Conservation (phyloP, 306 rosid genomes). For the Cucurbita moschata region DNA sequence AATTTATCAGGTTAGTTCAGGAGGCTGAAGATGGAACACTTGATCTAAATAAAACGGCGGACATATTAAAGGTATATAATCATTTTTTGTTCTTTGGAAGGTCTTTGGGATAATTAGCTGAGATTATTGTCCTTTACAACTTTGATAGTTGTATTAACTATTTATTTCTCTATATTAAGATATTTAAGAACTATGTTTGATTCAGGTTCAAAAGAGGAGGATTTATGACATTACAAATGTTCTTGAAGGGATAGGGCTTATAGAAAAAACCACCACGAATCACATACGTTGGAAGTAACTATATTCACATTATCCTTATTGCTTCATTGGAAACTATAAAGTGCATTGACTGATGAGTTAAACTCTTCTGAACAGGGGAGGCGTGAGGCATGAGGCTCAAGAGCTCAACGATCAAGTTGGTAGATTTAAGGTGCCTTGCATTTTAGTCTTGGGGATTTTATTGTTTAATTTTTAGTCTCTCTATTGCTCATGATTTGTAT, state of each 20-base stretch:
- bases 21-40: slow-evolving; percentile 55
- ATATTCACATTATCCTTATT: background rate
- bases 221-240: slow-evolving; percentile 82
- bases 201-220: slow-evolving; percentile 73
- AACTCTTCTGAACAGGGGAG: slow-evolving; percentile 33
- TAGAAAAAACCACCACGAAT: slow-evolving; percentile 69
- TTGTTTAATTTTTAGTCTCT: background rate
- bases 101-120: background rate
- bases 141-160: background rate
- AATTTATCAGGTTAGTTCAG: slow-evolving; percentile 48
- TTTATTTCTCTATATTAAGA: background rate
- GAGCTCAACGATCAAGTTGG: slow-evolving; percentile 33
- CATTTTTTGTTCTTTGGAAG: background rate
- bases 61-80: slow-evolving; percentile 43
- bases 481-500: background rate
- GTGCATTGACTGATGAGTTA: background rate
- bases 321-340: background rate
- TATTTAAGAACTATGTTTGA: slow-evolving; percentile 7
- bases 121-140: background rate
- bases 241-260: slow-evolving; percentile 73
- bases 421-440: slow-evolving; percentile 24
- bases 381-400: slow-evolving; percentile 17
- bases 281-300: slow-evolving; percentile 74
- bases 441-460: background rate
- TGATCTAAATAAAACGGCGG: slow-evolving; percentile 60